phyloP scores from a whole-genome alignment of 345 rosid genomes.

The Lagerstroemia speciosa region DNA sequence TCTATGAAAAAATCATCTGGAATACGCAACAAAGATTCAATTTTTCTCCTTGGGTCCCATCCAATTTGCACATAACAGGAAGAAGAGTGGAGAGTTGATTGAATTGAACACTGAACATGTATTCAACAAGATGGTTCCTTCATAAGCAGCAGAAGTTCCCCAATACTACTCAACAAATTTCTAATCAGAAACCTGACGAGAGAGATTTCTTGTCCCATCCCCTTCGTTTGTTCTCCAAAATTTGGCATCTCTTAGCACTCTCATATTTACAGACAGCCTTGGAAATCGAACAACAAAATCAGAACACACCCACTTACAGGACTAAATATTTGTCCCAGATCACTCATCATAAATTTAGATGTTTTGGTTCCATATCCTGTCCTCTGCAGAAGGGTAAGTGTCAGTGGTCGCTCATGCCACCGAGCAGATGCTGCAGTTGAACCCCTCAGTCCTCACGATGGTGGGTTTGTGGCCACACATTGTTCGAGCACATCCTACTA shows the following conservation, averaged over 20 bases:
- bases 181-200: neutral
- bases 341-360: neutral
- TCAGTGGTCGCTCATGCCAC: slow-evolving; percentile 33
- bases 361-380: neutral
- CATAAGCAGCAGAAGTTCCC: neutral
- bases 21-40: neutral
- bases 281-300: neutral
- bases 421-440: slow-evolving; percentile 67
- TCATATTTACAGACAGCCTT: neutral
- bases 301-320: neutral
- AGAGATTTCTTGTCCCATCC: neutral
- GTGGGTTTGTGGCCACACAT: slow-evolving; percentile 50
- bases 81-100: no score
- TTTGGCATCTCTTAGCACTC: neutral
- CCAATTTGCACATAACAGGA: neutral
- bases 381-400: neutral
- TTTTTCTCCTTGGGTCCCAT: neutral
- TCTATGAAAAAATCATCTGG: neutral
- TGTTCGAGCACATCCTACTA: slow-evolving; percentile 34
- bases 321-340: neutral
- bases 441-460: slow-evolving; percentile 68
- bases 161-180: neutral
- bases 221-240: neutral
- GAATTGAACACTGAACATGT: neutral
- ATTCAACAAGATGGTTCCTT: neutral